Conservation (phyloP, 2,329 filamentous ascomycete genomes). For the Talaromyces sp. region DNA sequence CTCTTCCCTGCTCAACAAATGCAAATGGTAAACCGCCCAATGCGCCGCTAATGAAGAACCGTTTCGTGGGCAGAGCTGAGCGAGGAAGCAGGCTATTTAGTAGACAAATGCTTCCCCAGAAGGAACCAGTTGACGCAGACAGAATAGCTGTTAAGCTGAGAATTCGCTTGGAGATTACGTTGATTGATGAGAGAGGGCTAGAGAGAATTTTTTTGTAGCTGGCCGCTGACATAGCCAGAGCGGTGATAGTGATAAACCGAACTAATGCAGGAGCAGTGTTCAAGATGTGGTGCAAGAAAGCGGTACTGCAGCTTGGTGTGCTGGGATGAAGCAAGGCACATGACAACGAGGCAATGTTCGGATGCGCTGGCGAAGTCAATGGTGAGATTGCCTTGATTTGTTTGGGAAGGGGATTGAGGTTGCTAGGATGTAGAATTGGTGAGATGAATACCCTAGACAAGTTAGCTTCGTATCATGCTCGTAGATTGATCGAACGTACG, state of each 20-base stretch:
- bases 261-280: conserved; percentile 74
- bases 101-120: conserved; percentile 86
- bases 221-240: conserved; percentile 64
- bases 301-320: conserved; percentile 83
- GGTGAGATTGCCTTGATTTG: conserved; percentile 67
- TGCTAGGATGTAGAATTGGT: conserved; percentile 78
- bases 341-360: conserved; percentile 76
- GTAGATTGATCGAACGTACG: conserved; percentile 52
- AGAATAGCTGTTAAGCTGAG: conserved; percentile 73
- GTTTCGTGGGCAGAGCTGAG: conserved; percentile 70
- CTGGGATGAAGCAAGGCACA: conserved; percentile 86
- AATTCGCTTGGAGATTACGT: conserved; percentile 63
- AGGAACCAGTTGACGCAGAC: conserved; percentile 77
- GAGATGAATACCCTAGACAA: conserved; percentile 66
- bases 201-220: conserved; percentile 66
- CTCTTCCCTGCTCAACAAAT: conserved; percentile 56
- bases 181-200: conserved; percentile 65
- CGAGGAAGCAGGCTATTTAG: conserved; percentile 78
- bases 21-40: conserved; percentile 77
- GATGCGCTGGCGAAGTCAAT: conserved; percentile 79
- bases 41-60: conserved; percentile 87
- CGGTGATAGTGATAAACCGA: conserved; percentile 67
- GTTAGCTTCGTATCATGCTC: neutral
- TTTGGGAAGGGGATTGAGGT: conserved; percentile 57
- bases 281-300: conserved; percentile 84